Base-by-base conservation (phyloP, 2,329 filamentous ascomycete species). In the Nothomitra cinnamomea region DNA sequence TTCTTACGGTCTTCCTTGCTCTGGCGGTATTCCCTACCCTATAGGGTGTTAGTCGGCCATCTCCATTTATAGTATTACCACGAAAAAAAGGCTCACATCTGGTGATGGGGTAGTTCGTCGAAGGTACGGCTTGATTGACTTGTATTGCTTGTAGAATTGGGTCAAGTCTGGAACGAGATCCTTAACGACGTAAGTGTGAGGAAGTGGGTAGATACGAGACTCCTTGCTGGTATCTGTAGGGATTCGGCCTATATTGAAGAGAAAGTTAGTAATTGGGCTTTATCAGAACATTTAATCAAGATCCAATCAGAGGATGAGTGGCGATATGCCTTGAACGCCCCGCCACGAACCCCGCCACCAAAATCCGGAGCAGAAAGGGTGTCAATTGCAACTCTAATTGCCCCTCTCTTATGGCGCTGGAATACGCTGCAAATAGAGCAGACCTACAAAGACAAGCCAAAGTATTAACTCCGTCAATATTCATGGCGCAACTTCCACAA, bases 121-220 rank as follows among this genome's bases (percentile, higher is more conserved):
- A 53, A 98, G 82, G 70, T 95, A 98, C 43, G 92, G 92, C 82
- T 96, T 94, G 73, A 98, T 95, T 15, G 89, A 95, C 74, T 95
- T 95, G 80, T 98, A 98, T 77, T 98, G 92, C 79, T 96, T 96
- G 81, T 98, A 98, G 75, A 98, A 96, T 66, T 92, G 85, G 58
- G 92, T 98, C 74, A 98, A 75, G 68, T 98, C 92, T 56, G 92
- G 90, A 35, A 98, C 92, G 58, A 98, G 81, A 69, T 98, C 92
- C 80, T 96, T 98, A 73, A 98, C 89, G 62, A 98, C 87, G 72
- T 95, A 98, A 70, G 89, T 95, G 74, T 98, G 92, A 63, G 92
- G 92, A 61, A 98, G 79, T 57, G 92, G 92, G 75, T 98, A 98
- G 70, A 98, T 89, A 75, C 94, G 90, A 65, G 85, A 80, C 63